A percentile compares a stretch with the other conserved stretches of the same genome.
Evolutionary conservation across 1,284 basidiomycete genomes (phyloP).

Genomic region (Farysia itapuensis): DNA sequence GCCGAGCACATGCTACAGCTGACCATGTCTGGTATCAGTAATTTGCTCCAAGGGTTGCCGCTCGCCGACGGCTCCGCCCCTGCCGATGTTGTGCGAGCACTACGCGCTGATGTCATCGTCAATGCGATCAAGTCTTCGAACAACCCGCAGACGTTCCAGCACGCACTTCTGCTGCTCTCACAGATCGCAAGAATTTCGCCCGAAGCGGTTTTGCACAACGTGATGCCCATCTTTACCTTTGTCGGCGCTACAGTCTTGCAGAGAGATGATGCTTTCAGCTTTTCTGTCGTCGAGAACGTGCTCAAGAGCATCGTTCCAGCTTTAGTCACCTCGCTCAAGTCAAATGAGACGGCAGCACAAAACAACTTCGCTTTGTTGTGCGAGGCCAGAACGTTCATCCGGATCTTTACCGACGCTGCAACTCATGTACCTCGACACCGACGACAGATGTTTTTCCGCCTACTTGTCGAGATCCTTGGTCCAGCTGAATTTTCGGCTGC

Average conservation of each 20-base stretch:
- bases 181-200: constrained; percentile 80
- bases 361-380: constrained; percentile 39
- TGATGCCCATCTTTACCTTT: constrained; percentile 99
- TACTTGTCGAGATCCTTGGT: constrained; percentile 84
- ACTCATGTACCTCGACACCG: constrained; percentile 85
- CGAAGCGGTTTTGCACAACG: constrained; percentile 86
- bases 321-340: constrained; percentile 66
- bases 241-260: constrained; percentile 97
- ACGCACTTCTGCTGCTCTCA: constrained; percentile 86
- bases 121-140: constrained; percentile 64
- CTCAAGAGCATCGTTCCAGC: constrained; percentile 91
- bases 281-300: constrained; percentile 93
- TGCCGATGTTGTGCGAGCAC: constrained; percentile 36
- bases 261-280: constrained; percentile 91
- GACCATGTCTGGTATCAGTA: constrained; percentile 72
- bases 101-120: constrained; percentile 53
- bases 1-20: constrained; percentile 84
- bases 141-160: constrained; percentile 92
- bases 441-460: constrained; percentile 84
- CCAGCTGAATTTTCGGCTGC: constrained; percentile 79
- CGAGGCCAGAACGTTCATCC: constrained; percentile 67
- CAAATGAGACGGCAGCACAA: constrained; percentile 36
- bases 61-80: constrained; percentile 20
- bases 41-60: constrained; percentile 66
- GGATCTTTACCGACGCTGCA: constrained; percentile 84